Evolutionary conservation across 495 filamentous ascomycete species (phyloP), one percentile per base, ranked within the genome.

Genomic region (Penicillium paradoxum): DNA sequence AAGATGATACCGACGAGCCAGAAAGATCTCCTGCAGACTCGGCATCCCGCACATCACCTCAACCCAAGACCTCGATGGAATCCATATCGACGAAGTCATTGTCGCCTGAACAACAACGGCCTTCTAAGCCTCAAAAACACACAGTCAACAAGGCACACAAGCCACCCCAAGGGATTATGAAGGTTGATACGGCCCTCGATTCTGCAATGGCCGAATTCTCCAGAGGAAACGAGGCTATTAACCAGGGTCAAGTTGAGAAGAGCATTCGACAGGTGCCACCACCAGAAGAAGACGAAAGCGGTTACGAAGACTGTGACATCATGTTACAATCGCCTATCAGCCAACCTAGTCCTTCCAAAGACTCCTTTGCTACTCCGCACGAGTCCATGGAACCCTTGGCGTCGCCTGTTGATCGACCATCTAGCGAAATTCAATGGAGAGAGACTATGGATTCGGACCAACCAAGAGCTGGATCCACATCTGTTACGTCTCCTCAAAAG

Each of bases 1-100:
- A 89, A 44, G 84, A 88, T 39, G 87, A 87, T 45, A 74, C 79
- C 9, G 86, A 89, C 22, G 72, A 76, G 2, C 53, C 57, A 15
- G 83, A 87, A 50, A 88, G 85, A 65, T 73, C 79, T 40, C 85
- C 84, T 0, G 63, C 68, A 53, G 82, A 86, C 54, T 55, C 75
- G 21, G 62, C 75, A 34, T 63, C 45, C 59, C 69, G 79, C 51
- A 65, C 71, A 43, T 78, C 82, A 11, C 77, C 80, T 37, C 73
- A 73, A 36, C 68, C 76, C 4, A 79, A 79, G 60, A 69, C 71
- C 34, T 83, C 81, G 2, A 64, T 71, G 45, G 82, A 83, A 27
- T 69, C 68, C 7, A 55, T 70, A 19, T 67, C 67, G 4, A 64
- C 63, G 13, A 70, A 71, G 9, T 60, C 73, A 22, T 43, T 66